Evolutionary conservation across 2,329 filamentous ascomycete species (phyloP).

Genomic region (Orbilia quercus): DNA sequence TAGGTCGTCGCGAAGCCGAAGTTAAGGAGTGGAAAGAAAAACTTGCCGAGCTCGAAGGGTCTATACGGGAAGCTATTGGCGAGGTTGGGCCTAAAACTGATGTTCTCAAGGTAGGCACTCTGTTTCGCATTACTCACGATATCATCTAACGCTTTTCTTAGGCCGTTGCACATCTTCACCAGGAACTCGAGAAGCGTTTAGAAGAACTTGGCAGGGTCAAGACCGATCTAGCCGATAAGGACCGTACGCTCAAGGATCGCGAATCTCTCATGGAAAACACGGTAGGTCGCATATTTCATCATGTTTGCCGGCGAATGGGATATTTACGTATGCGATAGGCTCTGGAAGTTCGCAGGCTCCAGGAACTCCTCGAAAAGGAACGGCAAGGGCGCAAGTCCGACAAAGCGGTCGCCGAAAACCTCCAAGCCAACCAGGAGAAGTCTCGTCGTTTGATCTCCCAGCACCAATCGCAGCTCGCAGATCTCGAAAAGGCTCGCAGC

Average conservation of each 20-base stretch:
- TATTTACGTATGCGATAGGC: conserved; percentile 69
- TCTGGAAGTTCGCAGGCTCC: conserved; percentile 84
- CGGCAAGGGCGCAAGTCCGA: conserved; percentile 84
- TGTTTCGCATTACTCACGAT: neutral
- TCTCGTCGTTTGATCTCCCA: conserved; percentile 86
- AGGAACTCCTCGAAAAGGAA: conserved; percentile 91
- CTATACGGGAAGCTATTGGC: conserved; percentile 84
- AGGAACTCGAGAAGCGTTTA: conserved; percentile 84
- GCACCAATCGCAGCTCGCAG: conserved; percentile 83
- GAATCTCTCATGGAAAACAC: conserved; percentile 80
- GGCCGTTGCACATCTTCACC: conserved; percentile 87
- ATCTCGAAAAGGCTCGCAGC: conserved; percentile 82
- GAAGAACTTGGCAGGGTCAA: conserved; percentile 84
- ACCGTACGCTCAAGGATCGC: conserved; percentile 87
- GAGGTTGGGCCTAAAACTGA: conserved; percentile 86
- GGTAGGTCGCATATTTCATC: conserved; percentile 40
- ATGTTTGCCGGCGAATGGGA: neutral
- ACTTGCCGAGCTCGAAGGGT: conserved; percentile 87
- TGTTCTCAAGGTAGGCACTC: conserved; percentile 75
- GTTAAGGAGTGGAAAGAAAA: conserved; percentile 91
- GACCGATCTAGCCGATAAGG: conserved; percentile 84
- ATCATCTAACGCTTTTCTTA: conserved; percentile 61
- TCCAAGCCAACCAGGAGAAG: conserved; percentile 86
- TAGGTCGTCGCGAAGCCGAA: conserved; percentile 86
- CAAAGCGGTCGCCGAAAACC: conserved; percentile 85